These are phyloP conservation scores for Apiospora arundinis DNA, from an alignment of 2,329 filamentous ascomycete genomes.

Conservation along the genomic window DNA sequence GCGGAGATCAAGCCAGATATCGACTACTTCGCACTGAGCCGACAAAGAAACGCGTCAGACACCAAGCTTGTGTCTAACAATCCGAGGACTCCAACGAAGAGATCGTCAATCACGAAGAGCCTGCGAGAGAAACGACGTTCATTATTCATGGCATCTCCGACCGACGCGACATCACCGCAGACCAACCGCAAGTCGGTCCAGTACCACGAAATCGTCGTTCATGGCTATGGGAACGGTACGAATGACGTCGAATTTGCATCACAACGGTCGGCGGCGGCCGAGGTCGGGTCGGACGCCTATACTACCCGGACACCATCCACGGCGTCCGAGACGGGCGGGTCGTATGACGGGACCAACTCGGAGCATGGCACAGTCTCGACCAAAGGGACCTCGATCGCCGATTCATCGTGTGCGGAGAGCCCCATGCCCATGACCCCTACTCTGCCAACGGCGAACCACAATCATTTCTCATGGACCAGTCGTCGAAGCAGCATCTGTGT, in stretches of 20 bases:
- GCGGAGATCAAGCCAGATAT: slow-evolving; percentile 61
- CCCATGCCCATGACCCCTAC: slow-evolving; percentile 7
- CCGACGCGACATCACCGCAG: background rate
- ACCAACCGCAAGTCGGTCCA: background rate
- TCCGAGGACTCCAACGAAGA: background rate
- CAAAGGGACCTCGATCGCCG: background rate
- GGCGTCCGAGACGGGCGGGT: background rate
- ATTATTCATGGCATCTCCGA: background rate
- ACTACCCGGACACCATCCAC: background rate
- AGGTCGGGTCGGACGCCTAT: background rate
- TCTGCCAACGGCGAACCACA: background rate
- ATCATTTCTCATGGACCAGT: slow-evolving; percentile 13
- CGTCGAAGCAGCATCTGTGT: slow-evolving; percentile 21
- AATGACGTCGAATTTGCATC: slow-evolving; percentile 12
- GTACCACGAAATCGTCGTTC: slow-evolving; percentile 11
- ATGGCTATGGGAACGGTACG: slow-evolving; percentile 12
- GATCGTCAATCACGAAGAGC: slow-evolving; percentile 5
- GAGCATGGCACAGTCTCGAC: background rate
- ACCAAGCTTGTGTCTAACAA: background rate
- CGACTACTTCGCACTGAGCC: slow-evolving; percentile 55
- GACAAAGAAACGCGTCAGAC: background rate
- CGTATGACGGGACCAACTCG: background rate
- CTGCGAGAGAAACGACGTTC: background rate
- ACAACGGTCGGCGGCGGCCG: background rate
- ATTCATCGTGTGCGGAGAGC: background rate